Evolutionary conservation across 129 eudicot genomes (phyloP), one percentile per base, ranked within the genome.

Genomic region (Flaveria bidentis): DNA sequence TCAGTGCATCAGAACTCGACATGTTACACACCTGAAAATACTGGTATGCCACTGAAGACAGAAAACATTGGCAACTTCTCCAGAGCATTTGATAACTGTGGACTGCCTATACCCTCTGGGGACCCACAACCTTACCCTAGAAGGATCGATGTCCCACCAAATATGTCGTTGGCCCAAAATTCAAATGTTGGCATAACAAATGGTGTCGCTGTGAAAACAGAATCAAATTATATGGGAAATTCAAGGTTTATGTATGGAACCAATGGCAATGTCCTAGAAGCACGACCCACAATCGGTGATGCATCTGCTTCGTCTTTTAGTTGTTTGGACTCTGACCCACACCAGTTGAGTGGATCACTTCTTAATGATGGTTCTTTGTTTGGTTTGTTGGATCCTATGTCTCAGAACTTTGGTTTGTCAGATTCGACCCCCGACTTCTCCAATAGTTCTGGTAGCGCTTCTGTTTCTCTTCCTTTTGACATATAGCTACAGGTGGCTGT

Each of bases 301-400:
- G 86, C 89, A 58, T 81, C 92, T 61, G 85, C 83, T 72, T 77
- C 92, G 33, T 82, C 90, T 57, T 93, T 83, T 82, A 87, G 87
- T 71, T 75, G 87, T 79, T 84, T 85, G 67, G 97, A 87, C 61
- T 77, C 97, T 16, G 87, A 78, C 67, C 83, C 96, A 12, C 95
- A 88, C 20, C 92, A 88, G 47, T 61, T 87, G 20, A 88, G 86
- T 69, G 94, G 85, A 30, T n/a, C 89, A 0, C 84, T 88, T 20
- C 69, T 88, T 83, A 93, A 87, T 69, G 91, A 90, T 26, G 41
- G 66, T 69, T 84, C 89, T 41, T 81, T 90, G 50, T 90, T 80
- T 60, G 90, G 90, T 47, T 75, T 80, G 41, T 78, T 90, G 81
- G 92, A 79, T 46, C 91, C 86, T 11, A 84, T 86, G 68, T 73